Evolutionary conservation across 441 rosid species (phyloP).

Genomic region (Bruguiera hainesii): DNA sequence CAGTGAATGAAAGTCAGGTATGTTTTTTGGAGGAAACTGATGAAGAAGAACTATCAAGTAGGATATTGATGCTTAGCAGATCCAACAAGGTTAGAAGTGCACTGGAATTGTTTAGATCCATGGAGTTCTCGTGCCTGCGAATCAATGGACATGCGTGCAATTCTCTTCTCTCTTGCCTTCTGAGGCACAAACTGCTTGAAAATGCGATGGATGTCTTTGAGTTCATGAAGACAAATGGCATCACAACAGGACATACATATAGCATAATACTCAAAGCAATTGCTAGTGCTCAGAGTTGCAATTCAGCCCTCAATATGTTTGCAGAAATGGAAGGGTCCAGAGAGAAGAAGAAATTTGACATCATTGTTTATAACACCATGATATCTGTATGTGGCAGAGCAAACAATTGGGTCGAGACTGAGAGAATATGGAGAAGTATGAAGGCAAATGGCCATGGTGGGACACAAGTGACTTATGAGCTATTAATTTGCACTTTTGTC

Average conservation of each 20-base stretch:
- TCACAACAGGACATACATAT: conserved; percentile 59
- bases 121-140: conserved; percentile 44
- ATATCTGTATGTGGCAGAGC: conserved; percentile 63
- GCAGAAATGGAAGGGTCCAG: conserved; percentile 38
- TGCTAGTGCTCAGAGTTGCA: conserved; percentile 48
- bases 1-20: conserved; percentile 23
- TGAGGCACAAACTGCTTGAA: conserved; percentile 47
- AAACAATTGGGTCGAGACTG: conserved; percentile 46
- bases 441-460: conserved; percentile 48
- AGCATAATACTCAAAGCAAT: conserved; percentile 48
- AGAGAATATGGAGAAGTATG: conserved; percentile 66
- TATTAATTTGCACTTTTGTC: conserved; percentile 62
- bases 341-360: conserved; percentile 45
- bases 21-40: conserved; percentile 64
- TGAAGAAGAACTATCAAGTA: conserved; percentile 56
- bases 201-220: conserved; percentile 52
- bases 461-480: conserved; percentile 56
- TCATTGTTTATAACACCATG: conserved; percentile 69
- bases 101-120: conserved; percentile 55
- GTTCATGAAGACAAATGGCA: conserved; percentile 44
- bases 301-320: conserved; percentile 56
- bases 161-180: conserved; percentile 62
- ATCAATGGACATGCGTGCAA: conserved; percentile 65
- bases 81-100: conserved; percentile 73
- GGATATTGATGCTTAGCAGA: conserved; percentile 73